phyloP scores from a whole-genome alignment of 1,284 basidiomycete species.

The Ganoderma lucidum region DNA sequence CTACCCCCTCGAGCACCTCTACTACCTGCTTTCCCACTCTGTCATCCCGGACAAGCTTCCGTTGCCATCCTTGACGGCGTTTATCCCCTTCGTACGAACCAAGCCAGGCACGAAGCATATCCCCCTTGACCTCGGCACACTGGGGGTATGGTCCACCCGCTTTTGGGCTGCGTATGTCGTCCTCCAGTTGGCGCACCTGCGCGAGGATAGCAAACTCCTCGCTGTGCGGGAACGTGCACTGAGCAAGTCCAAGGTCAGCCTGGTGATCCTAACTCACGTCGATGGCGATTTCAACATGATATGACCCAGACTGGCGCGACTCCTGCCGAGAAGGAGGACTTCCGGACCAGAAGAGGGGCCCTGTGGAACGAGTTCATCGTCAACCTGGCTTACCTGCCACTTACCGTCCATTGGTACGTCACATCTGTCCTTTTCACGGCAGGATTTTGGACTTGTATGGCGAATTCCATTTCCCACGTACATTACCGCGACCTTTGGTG shows the following conservation, averaged over 20 bases:
- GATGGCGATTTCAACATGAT: background rate
- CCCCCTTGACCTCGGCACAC: slow-evolving; percentile 52
- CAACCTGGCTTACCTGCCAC: slow-evolving; percentile 80
- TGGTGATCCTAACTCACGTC: background rate
- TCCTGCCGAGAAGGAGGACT: slow-evolving; percentile 60
- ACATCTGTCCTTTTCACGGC: background rate
- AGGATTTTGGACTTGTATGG: slow-evolving; percentile 3
- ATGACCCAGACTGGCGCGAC: slow-evolving; percentile 41
- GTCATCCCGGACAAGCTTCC: slow-evolving; percentile 65
- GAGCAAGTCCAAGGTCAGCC: slow-evolving; percentile 58
- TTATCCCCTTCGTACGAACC: slow-evolving; percentile 40
- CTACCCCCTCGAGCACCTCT: slow-evolving; percentile 84
- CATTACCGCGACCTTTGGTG: background rate
- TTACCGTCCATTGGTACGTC: slow-evolving; percentile 84
- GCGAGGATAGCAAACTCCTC: slow-evolving; percentile 70
- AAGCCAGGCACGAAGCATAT: slow-evolving; percentile 46
- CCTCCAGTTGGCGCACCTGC: slow-evolving; percentile 76
- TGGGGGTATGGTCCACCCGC: slow-evolving; percentile 72
- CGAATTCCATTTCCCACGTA: slow-evolving; percentile 1
- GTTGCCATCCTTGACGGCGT: slow-evolving; percentile 50
- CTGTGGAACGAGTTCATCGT: slow-evolving; percentile 78
- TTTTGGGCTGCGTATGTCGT: slow-evolving; percentile 81
- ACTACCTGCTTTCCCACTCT: slow-evolving; percentile 71
- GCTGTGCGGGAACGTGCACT: slow-evolving; percentile 61
- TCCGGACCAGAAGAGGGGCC: slow-evolving; percentile 69